These are phyloP conservation scores for Penicillium sclerotigenum DNA, from an alignment of 2,329 filamentous ascomycete genomes.

Conservation along the genomic window DNA sequence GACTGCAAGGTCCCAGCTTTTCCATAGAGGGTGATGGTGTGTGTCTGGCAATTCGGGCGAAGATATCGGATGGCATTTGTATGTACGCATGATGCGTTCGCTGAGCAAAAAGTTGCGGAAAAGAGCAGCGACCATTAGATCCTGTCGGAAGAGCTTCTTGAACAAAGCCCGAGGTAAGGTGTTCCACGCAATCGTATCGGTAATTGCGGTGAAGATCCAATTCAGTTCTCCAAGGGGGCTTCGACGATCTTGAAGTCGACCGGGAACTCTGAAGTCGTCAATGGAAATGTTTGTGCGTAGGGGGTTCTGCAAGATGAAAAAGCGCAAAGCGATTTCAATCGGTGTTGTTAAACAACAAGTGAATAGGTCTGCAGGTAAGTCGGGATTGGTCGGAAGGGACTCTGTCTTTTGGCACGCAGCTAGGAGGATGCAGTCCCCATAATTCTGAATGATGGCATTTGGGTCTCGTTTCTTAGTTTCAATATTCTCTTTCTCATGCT, in stretches of 20 bases:
- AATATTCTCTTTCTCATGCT: conserved; percentile 85
- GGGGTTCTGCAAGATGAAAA: conserved; percentile 92
- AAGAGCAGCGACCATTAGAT: conserved; percentile 96
- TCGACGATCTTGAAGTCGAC: conserved; percentile 84
- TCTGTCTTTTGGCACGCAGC: conserved; percentile 89
- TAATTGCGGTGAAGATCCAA: conserved; percentile 99
- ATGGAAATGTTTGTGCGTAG: conserved; percentile 65
- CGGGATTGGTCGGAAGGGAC: conserved; percentile 89
- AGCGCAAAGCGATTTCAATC: conserved; percentile 94
- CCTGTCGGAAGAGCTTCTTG: conserved; percentile 94
- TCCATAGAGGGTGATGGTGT: conserved; percentile 91
- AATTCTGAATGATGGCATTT: conserved; percentile 59
- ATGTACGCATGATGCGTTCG: conserved; percentile 92
- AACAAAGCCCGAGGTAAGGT: conserved; percentile 85
- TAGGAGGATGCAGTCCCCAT: conserved; percentile 85
- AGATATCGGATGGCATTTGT: conserved; percentile 92
- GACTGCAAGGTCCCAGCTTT: conserved; percentile 95
- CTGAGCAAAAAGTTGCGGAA: conserved; percentile 95
- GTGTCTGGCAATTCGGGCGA: conserved; percentile 91
- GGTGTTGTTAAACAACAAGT: conserved; percentile 94
- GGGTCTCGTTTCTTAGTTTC: conserved; percentile 74
- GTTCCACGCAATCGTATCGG: conserved; percentile 98
- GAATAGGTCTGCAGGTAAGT: conserved; percentile 90
- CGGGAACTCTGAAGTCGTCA: conserved; percentile 83
- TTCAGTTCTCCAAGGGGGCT: conserved; percentile 95